Base-by-base conservation (phyloP, 1,284 basidiomycete genomes). In the Boletellus dicymbophilus region DNA sequence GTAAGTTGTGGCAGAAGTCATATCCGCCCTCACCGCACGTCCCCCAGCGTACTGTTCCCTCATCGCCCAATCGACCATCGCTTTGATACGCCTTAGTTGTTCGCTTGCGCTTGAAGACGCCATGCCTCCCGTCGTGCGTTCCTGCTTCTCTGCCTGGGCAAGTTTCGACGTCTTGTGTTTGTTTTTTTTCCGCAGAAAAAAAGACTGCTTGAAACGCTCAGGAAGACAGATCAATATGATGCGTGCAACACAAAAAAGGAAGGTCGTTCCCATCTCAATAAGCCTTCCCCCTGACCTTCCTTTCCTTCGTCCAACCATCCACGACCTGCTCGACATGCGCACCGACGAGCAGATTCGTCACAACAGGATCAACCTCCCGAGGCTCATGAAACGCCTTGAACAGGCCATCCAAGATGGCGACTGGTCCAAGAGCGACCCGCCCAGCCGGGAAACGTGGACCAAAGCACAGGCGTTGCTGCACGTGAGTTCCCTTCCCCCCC, bases 351-450 rank as follows among this genome's bases (percentile, higher is more conserved):
- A 78, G 56, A 48, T 62, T 6, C 54, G 67, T 13, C 88, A 88
- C 54, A 84, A 90, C 71, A 78, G 80, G 54, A 78, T 90, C 16
- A 90, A 90, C 63, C 72, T 90, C 10, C 67, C 71, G 11, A 76
- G 85, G 33, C 74, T 90, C 2, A 68, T 90, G 8, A 73, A 78
- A 38, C 68, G 81, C 48, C 72, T 91, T 0, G 84, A 90, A 53
- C 81, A 78, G 55, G 73, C 76, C 4, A 70, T 81, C 0, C 66
- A 74, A 7, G 72, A 74, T 12, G 70, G 75, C 18, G 70, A 79
- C 28, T 85, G 84, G 81, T 59, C 70, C 6, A 67, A 67, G 31
- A 64, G 63, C n/a, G 53, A 59, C 21, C 56, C 62, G 1, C 53
- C 58, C 40, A 63, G 66, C n/a, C 61, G 69, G 38, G 62, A 68